These are phyloP conservation scores for Cryptococcus jaspeensis DNA, from an alignment of 1,284 basidiomycete genomes.

Conservation along the genomic window DNA sequence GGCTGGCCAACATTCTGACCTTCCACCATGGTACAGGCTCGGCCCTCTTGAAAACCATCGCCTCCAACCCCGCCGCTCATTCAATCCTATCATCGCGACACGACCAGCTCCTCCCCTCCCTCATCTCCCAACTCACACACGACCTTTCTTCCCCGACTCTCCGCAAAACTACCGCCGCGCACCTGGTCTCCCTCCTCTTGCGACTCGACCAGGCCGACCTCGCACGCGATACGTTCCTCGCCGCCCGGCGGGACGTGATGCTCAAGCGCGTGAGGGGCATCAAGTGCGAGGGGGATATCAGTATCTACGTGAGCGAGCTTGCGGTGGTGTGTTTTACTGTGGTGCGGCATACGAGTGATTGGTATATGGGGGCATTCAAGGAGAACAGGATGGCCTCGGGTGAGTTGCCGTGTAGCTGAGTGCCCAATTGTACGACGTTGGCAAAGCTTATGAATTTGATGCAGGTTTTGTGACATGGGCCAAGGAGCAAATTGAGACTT, in stretches of 20 bases:
- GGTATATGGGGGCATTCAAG: slow-evolving; percentile 94
- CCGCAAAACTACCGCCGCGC: slow-evolving; percentile 72
- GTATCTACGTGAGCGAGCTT: slow-evolving; percentile 49
- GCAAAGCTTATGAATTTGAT: background rate
- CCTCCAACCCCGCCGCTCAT: slow-evolving; percentile 47
- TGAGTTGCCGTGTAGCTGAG: slow-evolving; percentile 57
- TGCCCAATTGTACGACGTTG: background rate
- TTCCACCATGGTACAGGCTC: slow-evolving; percentile 51
- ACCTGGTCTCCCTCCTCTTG: slow-evolving; percentile 68
- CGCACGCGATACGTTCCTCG: slow-evolving; percentile 79
- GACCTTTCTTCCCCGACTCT: slow-evolving; percentile 73
- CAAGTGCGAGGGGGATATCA: slow-evolving; percentile 78
- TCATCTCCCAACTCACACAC: slow-evolving; percentile 70
- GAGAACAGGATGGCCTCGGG: slow-evolving; percentile 90
- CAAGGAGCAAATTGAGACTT: slow-evolving; percentile 77
- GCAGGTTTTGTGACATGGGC: slow-evolving; percentile 93
- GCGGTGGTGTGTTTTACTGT: slow-evolving; percentile 51
- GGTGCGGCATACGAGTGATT: slow-evolving; percentile 77
- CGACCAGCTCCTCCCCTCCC: slow-evolving; percentile 64
- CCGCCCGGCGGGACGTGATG: slow-evolving; percentile 73
- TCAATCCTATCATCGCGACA: slow-evolving; percentile 58
- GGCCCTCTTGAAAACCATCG: slow-evolving; percentile 59
- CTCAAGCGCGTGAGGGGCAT: slow-evolving; percentile 76
- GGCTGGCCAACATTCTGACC: background rate
- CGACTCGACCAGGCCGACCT: slow-evolving; percentile 74